phyloP scores from a whole-genome alignment of 176 grass and related monocot species.

The Olyra latifolia region DNA sequence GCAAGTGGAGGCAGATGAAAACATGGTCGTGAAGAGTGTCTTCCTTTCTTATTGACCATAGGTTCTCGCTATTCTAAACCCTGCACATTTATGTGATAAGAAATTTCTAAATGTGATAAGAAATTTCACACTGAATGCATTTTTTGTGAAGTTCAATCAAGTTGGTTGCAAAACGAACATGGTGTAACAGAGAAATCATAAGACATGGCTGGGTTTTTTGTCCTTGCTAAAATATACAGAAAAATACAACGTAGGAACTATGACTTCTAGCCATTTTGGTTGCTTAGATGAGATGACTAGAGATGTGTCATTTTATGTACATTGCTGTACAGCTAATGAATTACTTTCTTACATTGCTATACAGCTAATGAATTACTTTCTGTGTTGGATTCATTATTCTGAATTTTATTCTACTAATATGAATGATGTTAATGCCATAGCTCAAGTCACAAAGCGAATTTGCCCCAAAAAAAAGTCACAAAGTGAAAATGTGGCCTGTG shows the following conservation, averaged over 20 bases:
- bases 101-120: not conserved
- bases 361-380: not conserved
- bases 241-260: conserved; percentile 2
- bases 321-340: conserved; percentile 23
- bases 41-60: conserved; percentile 24
- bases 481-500: conserved; percentile 14
- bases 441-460: conserved; percentile 4
- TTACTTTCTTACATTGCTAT: conserved; percentile 35
- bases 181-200: conserved; percentile 8
- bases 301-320: conserved; percentile 14
- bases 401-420: not conserved
- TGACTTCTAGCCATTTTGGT: not conserved
- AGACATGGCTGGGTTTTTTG: not conserved
- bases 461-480: not conserved
- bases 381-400: not conserved
- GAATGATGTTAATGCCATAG: not conserved
- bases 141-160: conserved; percentile 31
- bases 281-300: not conserved
- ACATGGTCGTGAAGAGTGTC: not conserved
- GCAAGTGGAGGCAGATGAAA: conserved; percentile 27
- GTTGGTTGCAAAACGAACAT: conserved; percentile 1
- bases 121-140: conserved; percentile 5
- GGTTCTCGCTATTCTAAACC: not conserved
- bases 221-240: not conserved
- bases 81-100: not conserved